Conservation (phyloP, 345 rosid species). For the Eutrema yunnanense region DNA sequence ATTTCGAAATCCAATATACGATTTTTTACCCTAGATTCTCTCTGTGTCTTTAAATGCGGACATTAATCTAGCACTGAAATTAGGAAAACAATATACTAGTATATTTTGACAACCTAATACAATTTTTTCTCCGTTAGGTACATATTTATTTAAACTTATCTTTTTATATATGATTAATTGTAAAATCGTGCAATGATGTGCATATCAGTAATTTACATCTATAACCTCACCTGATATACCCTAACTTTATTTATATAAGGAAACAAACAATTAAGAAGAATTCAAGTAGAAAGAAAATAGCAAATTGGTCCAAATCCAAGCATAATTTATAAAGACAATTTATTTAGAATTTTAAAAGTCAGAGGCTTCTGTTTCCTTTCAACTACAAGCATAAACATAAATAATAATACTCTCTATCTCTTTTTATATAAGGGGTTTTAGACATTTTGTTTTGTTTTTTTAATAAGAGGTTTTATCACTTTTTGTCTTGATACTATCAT, state of each 20-base stretch:
- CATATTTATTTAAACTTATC: not conserved
- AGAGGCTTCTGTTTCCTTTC: not conserved
- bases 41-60: not conserved
- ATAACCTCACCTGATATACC: not conserved
- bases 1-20: not conserved
- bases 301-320: not conserved
- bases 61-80: not conserved
- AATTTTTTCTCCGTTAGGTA: not conserved
- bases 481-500: too few species aligned
- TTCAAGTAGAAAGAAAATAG: not conserved
- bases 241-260: not conserved
- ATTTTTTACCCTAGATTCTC: not conserved
- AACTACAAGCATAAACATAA: not conserved
- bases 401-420: too few species aligned
- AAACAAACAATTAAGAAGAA: not conserved
- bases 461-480: too few species aligned
- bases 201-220: not conserved
- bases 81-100: not conserved
- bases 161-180: not conserved
- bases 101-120: not conserved
- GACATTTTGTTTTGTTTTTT: too few species aligned
- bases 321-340: not conserved
- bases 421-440: too few species aligned
- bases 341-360: not conserved
- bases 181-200: slow-evolving; percentile 5